Percentiles rank a stretch among this genome's conserved stretches.
Evolutionary conservation across 139 green algal species (phyloP).

Genomic region (Volvox reticuliferus): DNA sequence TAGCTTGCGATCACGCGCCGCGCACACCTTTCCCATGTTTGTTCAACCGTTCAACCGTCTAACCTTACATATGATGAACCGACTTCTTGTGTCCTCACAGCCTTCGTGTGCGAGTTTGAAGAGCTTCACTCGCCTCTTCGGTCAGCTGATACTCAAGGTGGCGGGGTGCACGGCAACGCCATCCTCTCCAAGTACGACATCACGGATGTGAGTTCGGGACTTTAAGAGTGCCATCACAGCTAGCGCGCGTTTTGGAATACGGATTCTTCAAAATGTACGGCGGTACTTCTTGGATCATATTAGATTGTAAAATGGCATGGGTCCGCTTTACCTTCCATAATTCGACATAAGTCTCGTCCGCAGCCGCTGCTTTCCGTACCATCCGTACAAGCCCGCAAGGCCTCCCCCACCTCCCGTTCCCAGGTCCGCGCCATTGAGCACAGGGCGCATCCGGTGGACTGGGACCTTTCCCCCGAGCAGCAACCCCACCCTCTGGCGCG

Average conservation of each 20-base stretch:
- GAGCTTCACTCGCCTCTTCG: constrained; percentile 75
- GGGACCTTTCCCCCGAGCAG: constrained; percentile 54
- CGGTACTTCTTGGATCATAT: too few relatives aligned
- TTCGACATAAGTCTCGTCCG: not conserved
- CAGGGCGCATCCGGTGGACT: constrained; percentile 78
- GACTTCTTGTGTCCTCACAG: too few relatives aligned
- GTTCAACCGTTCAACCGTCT: too few relatives aligned
- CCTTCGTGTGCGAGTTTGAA: constrained; percentile 91
- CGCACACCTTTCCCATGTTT: too few relatives aligned
- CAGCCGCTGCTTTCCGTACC: not conserved
- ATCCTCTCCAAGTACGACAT: constrained; percentile 84
- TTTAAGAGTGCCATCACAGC: too few relatives aligned
- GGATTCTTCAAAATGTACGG: too few relatives aligned
- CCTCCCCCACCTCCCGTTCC: not conserved
- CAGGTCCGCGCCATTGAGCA: constrained; percentile 53
- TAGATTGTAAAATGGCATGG: not conserved
- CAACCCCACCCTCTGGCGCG: constrained; percentile 54
- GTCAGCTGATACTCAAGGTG: constrained; percentile 72
- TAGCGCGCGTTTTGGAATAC: too few relatives aligned
- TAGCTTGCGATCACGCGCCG: too few relatives aligned
- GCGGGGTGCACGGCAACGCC: constrained; percentile 90
- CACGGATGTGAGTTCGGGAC: constrained; percentile 14
- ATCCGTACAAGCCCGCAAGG: too few relatives aligned
- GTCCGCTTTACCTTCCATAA: not conserved
- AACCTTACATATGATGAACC: too few relatives aligned